Evolutionary conservation across 2,329 filamentous ascomycete genomes (phyloP), one percentile per base, ranked within the genome.

Genomic region (Cryphonectria nitschkei): DNA sequence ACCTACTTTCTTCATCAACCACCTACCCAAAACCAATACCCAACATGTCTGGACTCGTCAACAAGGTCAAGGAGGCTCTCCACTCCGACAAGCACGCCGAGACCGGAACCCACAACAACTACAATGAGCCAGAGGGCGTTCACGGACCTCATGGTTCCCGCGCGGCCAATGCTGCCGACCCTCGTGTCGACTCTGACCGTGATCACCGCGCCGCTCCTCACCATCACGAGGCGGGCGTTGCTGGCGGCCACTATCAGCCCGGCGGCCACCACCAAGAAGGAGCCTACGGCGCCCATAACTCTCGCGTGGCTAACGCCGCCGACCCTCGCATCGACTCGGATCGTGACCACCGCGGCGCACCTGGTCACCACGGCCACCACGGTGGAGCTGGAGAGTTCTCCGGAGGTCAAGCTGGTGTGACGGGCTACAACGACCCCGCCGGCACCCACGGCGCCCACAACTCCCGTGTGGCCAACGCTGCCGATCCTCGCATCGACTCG

Each of bases 51-150:
- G 80, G 80, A 75, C 81, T 89, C 76, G 79, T 88, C 77, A 85
- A 89, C 83, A 89, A 89, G 81, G 84, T 88, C 79, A 89, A 89
- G 84, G 86, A 88, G 4, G 85, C 82, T 73, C 78, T 88, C 71
- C 77, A 81, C 76, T 80, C 82, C 73, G 82, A 85, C 79, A 81
- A 84, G 76, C 69, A 76, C 74, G 54, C 76, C 71, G 74, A 79
- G 69, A 77, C 76, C 14, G 74, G 75, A 61, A 74, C 71, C 19
- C 65, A 74, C 64, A 73, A 68, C 41, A 76, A 75, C 50, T 78
- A 77, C 65, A 75, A 78, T 46, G 78, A 77, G 61, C 75, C 74
- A 6, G 79, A 79, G 63, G 79, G 80, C 19, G 76, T 74, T 2
- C 74, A 79, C 62, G 84, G 85, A 11, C 82, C 83, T 22, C 84